These are phyloP conservation scores for Metschnikowia similis DNA, from an alignment of 805 yeast species.

Conservation along the genomic window DNA sequence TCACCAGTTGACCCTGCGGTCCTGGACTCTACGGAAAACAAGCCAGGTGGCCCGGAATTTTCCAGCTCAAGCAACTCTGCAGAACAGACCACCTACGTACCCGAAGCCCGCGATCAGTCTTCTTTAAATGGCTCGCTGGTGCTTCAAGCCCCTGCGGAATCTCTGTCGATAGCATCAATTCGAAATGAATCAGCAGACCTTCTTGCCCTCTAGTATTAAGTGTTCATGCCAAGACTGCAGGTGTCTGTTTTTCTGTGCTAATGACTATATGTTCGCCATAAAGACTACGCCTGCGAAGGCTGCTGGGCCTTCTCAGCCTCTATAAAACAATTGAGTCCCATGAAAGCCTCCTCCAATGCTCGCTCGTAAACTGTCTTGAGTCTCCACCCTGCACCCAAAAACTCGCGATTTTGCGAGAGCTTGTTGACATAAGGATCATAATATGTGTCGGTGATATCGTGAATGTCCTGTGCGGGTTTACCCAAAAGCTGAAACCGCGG, in stretches of 20 bases:
- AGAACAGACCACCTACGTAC: background rate
- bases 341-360: slow-evolving; percentile 81
- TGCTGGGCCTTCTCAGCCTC: slow-evolving; percentile 34
- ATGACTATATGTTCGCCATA: background rate
- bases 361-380: slow-evolving; percentile 66
- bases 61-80: background rate
- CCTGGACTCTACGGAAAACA: background rate
- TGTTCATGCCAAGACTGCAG: background rate
- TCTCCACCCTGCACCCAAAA: slow-evolving; percentile 82
- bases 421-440: slow-evolving; percentile 45
- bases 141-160: background rate
- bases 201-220: background rate
- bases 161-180: background rate
- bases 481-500: slow-evolving; percentile 46
- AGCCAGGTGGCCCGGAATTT: background rate
- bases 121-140: background rate
- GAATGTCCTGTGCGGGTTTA: slow-evolving; percentile 22
- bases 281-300: background rate
- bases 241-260: no score
- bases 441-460: slow-evolving; percentile 40
- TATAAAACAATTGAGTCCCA: slow-evolving; percentile 81
- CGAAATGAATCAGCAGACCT: slow-evolving; percentile 1
- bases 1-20: background rate
- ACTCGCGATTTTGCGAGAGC: slow-evolving; percentile 57
- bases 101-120: background rate